Base-by-base conservation (phyloP, 1,139 yeast species). In the Geotrichum reessii region DNA sequence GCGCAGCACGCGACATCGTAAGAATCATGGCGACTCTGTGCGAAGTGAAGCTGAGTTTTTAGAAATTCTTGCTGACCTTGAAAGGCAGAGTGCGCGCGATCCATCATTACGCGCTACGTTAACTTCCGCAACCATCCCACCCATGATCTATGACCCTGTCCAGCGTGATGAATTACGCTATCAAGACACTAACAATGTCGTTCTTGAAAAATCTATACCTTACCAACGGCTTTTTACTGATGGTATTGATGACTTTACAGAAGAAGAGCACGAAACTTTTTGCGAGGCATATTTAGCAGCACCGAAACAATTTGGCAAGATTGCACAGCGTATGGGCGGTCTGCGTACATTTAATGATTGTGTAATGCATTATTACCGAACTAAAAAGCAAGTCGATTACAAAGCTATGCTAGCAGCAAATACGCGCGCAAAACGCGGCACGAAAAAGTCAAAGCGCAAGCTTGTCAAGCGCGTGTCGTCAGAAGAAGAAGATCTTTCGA, bases 271-370 rank as follows among this genome's bases (percentile, higher is more conserved):
- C 68, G 84, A 82, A 52, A 69, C 80, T 61, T 95, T 93, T 68
- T 81, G 87, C 65, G 96, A 91, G 63, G 96, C 87, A 0, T 95
- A 83, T 69, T 79, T 89, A 54, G 72, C 81, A 57, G 78, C 79
- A 69, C 99, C 99, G 1, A 95, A 95, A 73, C 84, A 87, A 68
- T 93, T 95, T 78, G 98, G 99, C 9, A 85, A 86, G 60, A 90
- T 95, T 54, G 85, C 98, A 0, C 77, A 82, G 56, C 77, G 78
- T 56, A 84, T 95, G 92, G 95, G 95, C 47, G 91, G 90, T 0
- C 73, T 86, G 44, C 78, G 98, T 66, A 82, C 89, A 1, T 79
- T 92, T 17, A 83, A 84, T 65, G 98, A 93, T 62, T 93, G 99
- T 74, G 98, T 93, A 7, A 69, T 89, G 63, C 98, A 93, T 71